Conservation (phyloP, 768 basidiomycete species). For the Leccinum uliginosum region DNA sequence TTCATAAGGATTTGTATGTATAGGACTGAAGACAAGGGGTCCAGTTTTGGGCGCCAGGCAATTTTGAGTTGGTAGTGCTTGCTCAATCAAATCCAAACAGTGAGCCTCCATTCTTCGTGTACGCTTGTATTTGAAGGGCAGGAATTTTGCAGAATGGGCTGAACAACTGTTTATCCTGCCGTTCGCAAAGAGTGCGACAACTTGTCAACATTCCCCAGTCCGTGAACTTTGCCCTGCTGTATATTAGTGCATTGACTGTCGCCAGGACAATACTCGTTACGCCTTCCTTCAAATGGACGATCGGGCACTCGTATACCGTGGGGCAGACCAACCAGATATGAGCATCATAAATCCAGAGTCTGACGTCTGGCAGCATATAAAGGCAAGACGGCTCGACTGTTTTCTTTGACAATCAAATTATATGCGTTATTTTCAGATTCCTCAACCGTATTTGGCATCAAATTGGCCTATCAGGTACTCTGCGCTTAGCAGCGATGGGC, state of each 20-base stretch:
- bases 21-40: constrained; percentile 1
- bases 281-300: constrained; percentile 96
- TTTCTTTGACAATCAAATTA: neutral
- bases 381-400: constrained; percentile 41
- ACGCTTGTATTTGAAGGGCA: neutral
- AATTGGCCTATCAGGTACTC: constrained; percentile 97
- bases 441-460: constrained; percentile 77
- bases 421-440: constrained; percentile 54
- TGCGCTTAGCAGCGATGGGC: constrained; percentile 84
- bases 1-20: neutral
- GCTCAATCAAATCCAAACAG: constrained; percentile 51
- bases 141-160: constrained; percentile 41
- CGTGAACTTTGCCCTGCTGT: constrained; percentile 22
- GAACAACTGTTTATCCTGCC: constrained; percentile 82
- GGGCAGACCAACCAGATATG: constrained; percentile 97
- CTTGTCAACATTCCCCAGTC: constrained; percentile 88
- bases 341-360: constrained; percentile 97
- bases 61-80: constrained; percentile 81
- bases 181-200: constrained; percentile 93
- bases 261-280: constrained; percentile 92
- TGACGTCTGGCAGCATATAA: constrained; percentile 97
- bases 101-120: constrained; percentile 27
- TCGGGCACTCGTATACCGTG: constrained; percentile 86
- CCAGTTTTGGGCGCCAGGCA: constrained; percentile 93
- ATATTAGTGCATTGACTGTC: constrained; percentile 3